Percentiles rank a stretch among this genome's conserved stretches.
Conservation (phyloP, 441 rosid genomes). For the Pelargonium citronellum region DNA sequence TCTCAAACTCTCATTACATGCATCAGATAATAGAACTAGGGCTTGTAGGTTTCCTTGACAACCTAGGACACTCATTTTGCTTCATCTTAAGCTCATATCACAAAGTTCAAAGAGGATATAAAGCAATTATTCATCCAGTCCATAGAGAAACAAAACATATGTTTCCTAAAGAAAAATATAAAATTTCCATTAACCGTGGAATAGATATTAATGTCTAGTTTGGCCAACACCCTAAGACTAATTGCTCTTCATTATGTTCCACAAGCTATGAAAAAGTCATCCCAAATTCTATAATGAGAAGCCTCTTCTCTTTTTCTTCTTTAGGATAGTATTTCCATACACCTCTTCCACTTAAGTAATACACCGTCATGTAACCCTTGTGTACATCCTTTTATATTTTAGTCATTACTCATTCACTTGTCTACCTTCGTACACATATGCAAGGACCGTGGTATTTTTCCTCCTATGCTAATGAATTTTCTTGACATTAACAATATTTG, state of each 20-base stretch:
- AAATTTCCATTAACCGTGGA: neutral
- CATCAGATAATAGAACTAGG: conserved; percentile 1
- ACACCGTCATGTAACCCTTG: neutral
- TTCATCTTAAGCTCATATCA: neutral
- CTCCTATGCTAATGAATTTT: neutral
- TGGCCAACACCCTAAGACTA: neutral
- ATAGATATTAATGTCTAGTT: conserved; percentile 3
- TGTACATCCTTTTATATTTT: neutral
- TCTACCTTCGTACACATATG: neutral
- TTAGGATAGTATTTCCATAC: neutral
- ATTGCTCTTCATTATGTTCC: neutral
- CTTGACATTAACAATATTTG: neutral
- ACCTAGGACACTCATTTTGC: neutral
- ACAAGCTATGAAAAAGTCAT: too few species aligned
- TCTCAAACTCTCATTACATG: conserved; percentile 3
- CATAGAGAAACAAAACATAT: neutral
- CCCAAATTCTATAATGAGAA: too few species aligned
- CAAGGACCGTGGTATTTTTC: neutral
- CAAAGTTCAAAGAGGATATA: neutral
- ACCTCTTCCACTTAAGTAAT: neutral
- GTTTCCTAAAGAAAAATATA: neutral
- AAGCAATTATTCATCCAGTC: neutral
- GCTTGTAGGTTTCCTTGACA: conserved; percentile 2
- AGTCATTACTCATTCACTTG: neutral
- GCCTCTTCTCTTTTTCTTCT: neutral